Evolutionary conservation across 345 rosid genomes (phyloP), one percentile per base, ranked within the genome.

Genomic region (Linum tenue): DNA sequence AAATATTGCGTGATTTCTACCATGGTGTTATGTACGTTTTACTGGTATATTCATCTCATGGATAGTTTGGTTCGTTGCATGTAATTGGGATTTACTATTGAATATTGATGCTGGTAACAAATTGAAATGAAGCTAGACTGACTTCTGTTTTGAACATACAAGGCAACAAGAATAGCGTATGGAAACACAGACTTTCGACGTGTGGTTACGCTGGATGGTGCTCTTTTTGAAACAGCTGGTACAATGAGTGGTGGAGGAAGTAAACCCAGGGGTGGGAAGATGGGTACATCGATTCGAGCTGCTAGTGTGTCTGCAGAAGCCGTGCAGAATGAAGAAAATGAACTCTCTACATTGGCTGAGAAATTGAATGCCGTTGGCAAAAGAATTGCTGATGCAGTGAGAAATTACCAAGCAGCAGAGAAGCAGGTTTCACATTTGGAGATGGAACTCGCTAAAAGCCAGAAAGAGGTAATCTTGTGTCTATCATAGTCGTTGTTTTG

Each of bases 191-290:
- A 92, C 56, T 92, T 90, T 67, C 85, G 89, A 40, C 88, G 96
- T 48, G 97, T 92, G 15, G 99, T 88, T 66, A 90, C 99, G 43
- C 88, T 94, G 64, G 96, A 94, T 60, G 99, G 99, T 59, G 88
- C 95, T 56, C 95, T 94, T 68, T 88, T 94, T 69, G 97, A 90
- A 82, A 86, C 84, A 76, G 88, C 96, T 73, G 99, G 99, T 67
- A 94, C 99, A 8, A 90, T 94, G 97, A 94, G 90, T 72, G 99
- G 99, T 56, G 98, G 98, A 31, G 99, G 99, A 81, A 73, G 83
- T 72, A 90, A 84, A 82, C 97, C 97, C 61, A 89, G 91, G 40
- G 97, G 97, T 59, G 97, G 99, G 58, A 92, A 84, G 84, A 92
- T 92, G 89, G 99, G 99, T 17, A 86, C 99, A 63, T 86, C 89